A percentile compares a stretch with the other conserved stretches of the same genome.
Conservation (phyloP, 2,329 filamentous ascomycete species). For the Exophiala sp. region DNA sequence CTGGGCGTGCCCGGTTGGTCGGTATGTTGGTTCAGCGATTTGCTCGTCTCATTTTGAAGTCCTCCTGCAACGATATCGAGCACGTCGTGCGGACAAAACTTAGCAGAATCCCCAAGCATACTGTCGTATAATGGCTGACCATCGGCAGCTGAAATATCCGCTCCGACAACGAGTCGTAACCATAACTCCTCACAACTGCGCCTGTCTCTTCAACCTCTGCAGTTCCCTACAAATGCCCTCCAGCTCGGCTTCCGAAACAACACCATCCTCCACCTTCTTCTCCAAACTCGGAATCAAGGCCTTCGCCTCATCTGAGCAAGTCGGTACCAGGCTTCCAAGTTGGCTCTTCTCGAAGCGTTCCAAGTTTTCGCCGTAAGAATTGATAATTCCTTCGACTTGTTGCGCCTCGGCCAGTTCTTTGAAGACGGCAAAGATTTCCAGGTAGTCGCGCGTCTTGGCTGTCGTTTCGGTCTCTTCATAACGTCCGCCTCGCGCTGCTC, state of each 20-base stretch:
- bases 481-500: conserved; percentile 37
- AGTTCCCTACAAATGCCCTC: conserved; percentile 86
- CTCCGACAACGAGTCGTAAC: background rate
- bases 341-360: conserved; percentile 83
- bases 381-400: conserved; percentile 82
- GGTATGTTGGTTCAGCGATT: too few relatives aligned
- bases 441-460: conserved; percentile 82
- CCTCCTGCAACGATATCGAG: too few relatives aligned
- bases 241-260: conserved; percentile 64
- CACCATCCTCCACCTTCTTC: conserved; percentile 65
- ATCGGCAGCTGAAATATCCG: background rate
- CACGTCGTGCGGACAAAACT: too few relatives aligned
- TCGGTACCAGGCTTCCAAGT: conserved; percentile 82
- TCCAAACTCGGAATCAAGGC: conserved; percentile 83
- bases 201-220: conserved; percentile 58
- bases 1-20: too few relatives aligned
- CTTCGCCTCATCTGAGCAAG: conserved; percentile 90
- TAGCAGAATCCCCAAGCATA: too few relatives aligned
- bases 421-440: conserved; percentile 91
- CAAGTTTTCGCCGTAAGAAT: conserved; percentile 65
- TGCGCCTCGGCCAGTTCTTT: conserved; percentile 92
- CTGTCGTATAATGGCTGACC: background rate
- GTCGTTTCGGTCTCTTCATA: conserved; percentile 50
- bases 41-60: too few relatives aligned
- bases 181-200: conserved; percentile 18